Base-by-base conservation (phyloP, 495 filamentous ascomycete genomes). In the Cairneyella variabilis region DNA sequence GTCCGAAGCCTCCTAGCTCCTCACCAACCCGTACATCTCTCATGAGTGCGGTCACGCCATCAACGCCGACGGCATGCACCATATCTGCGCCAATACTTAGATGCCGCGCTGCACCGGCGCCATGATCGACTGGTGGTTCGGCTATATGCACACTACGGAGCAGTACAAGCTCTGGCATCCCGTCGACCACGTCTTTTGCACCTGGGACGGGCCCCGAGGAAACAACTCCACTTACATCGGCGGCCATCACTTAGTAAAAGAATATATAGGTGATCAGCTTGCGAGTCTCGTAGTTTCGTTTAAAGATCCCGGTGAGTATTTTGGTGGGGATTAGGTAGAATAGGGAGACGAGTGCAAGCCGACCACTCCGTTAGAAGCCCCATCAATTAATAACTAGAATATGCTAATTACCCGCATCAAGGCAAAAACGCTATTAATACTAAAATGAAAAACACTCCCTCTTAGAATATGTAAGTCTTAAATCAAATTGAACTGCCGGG, bases 131-230 rank as follows among this genome's bases (percentile, higher is more conserved):
- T 52, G 49, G 49, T 52, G 49, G 37, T 52, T 52, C 25, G 49
- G 49, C 16, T 52, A 17, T 10, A 28, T 52, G 6, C 21, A 52
- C 4, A 30, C 1, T 3, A 52, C 37, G 1, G 22, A 42, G 6
- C 37, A 52, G 23, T 52, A 52, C 49, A 42, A 42, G n/a, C 49
- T 52, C 37, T 52, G 49, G 49, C 49, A 52, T 20, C 49, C 49
- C 10, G 18, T 3, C 5, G 49, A 52, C 36, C 49, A 52, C 16
- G 25, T 52, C 17, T 52, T 28, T 14, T 18, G 22, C 21, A 12
- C 14, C 17, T 52, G 49, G 38, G 38, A 52, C 14, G 37, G 49
- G n/a, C 49, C 49, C 1, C 49, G 49, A 30, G 34, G 43, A 21
- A 52, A 52, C 17, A 38, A 52, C n/a, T 28, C 21, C 16, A 52